Base-by-base conservation (phyloP, 192 early-diverging fungal genomes). In the Nowakowskiella sp. region DNA sequence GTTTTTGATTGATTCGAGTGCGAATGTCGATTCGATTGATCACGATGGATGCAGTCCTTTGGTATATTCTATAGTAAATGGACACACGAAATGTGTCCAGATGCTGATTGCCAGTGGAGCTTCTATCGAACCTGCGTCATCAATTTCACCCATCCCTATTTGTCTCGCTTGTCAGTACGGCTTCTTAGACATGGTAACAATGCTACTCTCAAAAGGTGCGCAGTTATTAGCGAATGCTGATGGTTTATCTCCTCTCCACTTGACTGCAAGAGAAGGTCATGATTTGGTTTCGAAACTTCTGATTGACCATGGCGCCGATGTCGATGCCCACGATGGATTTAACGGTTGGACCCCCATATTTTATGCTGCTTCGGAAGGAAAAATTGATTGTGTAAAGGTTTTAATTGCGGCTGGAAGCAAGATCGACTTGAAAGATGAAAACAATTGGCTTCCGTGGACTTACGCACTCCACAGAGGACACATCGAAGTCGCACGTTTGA, bases 291-390 rank as follows among this genome's bases (percentile, higher is more conserved):
- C 82, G 21, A 67, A 73, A 7, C 67, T 91, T 31, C 64, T 99
- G 22, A 84, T 94, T 25, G 70, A 67, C 3, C 74, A 88, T 27
- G 79, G 77, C 1, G 80, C 79, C 6, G 78, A 88, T 13, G 72
- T 89, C n/a, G 84, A 99, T 39, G 70, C 77, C 16, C 62, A 70
- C 2, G 96, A 99, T 62, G 84, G 85, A 62, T 91, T 97, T 69
- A 85, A 90, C 57, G 82, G 86, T 10, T 99, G 96, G 96, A 86
- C 92, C 3, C 92, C 96, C 0, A 62, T 96, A n/a, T 99, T 99
- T 50, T 96, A 89, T 67, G 87, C 92, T 0, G 89, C 88, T 8
- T 83, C 81, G 47, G 93, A 97, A 51, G 96, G 96, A 1, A 83
- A 96, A 56, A 58, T 73, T 3, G 83, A 85, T 7, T 90, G 89